These are phyloP conservation scores for Penstemon davidsonii DNA, from an alignment of 257 asterid genomes.

Conservation along the genomic window DNA sequence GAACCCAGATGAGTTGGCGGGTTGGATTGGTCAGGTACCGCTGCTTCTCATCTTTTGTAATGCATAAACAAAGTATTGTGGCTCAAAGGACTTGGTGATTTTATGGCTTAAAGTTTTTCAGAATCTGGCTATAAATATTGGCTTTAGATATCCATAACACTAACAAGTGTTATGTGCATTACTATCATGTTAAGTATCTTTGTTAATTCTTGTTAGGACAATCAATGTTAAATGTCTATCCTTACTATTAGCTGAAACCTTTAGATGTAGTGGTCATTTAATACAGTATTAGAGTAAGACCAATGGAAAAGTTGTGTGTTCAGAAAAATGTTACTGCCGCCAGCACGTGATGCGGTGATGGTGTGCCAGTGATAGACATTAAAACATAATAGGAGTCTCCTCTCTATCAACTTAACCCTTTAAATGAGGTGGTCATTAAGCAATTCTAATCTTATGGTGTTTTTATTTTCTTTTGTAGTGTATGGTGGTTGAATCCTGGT, in stretches of 20 bases:
- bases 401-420: too few relatives aligned
- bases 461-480: slow-evolving; percentile 7
- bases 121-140: slow-evolving; percentile 2
- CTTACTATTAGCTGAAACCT: too few relatives aligned
- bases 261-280: too few relatives aligned
- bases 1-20: slow-evolving; percentile 96
- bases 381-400: too few relatives aligned
- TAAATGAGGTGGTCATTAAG: too few relatives aligned
- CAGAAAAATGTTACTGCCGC: too few relatives aligned
- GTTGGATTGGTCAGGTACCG: slow-evolving; percentile 98
- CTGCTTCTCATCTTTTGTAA: slow-evolving; percentile 30
- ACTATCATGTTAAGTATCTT: not conserved
- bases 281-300: too few relatives aligned
- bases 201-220: not conserved
- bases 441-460: not conserved
- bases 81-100: slow-evolving; percentile 19
- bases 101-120: slow-evolving; percentile 11
- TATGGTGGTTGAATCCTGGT: slow-evolving; percentile 21
- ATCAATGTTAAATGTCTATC: too few relatives aligned
- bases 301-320: too few relatives aligned
- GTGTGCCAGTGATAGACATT: too few relatives aligned
- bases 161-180: not conserved
- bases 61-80: slow-evolving; percentile 22
- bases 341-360: too few relatives aligned
- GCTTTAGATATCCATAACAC: slow-evolving; percentile 20